Conservation (phyloP, 805 yeast genomes). For the Candida xiaguanensis region DNA sequence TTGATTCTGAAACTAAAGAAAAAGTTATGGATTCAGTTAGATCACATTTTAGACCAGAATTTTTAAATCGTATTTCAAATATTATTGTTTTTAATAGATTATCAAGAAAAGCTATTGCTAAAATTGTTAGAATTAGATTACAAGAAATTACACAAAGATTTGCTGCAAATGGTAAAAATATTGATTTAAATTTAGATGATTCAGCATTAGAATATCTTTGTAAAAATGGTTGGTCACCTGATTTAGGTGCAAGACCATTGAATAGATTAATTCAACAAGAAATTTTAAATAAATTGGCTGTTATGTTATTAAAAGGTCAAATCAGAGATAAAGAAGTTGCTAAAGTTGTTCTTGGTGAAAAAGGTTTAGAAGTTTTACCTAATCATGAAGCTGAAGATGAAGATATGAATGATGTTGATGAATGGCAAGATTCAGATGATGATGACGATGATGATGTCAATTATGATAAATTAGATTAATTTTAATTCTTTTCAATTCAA, state of each 20-base stretch:
- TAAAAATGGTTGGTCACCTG: constrained; percentile 83
- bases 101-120: constrained; percentile 85
- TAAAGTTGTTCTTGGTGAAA: constrained; percentile 51
- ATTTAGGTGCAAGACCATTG: constrained; percentile 96
- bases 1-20: constrained; percentile 66
- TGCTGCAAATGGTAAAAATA: constrained; percentile 74
- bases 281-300: constrained; percentile 82
- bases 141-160: constrained; percentile 83
- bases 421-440: constrained; percentile 57
- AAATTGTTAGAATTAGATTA: constrained; percentile 84
- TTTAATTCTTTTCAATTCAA: too few relatives aligned
- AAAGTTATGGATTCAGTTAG: constrained; percentile 81
- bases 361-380: constrained; percentile 76
- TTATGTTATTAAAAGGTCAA: constrained; percentile 83
- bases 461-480: constrained; percentile 4
- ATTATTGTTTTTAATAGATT: constrained; percentile 91
- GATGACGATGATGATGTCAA: constrained; percentile 47
- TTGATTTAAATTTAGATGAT: constrained; percentile 68
- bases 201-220: constrained; percentile 81
- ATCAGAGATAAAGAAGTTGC: constrained; percentile 85
- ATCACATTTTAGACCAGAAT: constrained; percentile 94
- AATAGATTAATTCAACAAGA: constrained; percentile 88
- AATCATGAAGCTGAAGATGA: constrained; percentile 68
- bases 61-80: constrained; percentile 91
- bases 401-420: constrained; percentile 54